Evolutionary conservation across 2,329 filamentous ascomycete species (phyloP), one percentile per base, ranked within the genome.

Genomic region (Fusarium odoratissimum): DNA sequence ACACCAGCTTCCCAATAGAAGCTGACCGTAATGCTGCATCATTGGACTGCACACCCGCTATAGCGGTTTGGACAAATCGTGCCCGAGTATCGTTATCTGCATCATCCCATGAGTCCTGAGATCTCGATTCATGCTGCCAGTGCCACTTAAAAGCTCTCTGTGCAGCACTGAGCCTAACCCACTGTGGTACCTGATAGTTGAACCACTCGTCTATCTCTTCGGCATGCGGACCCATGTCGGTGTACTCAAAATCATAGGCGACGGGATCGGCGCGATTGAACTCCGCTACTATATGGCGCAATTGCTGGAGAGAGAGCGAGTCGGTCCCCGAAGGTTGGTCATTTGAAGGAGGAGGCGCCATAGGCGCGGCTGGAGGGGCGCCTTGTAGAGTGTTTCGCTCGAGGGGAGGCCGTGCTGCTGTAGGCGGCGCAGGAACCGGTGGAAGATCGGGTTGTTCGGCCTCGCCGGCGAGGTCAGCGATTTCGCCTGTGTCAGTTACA

Each of bases 131-230:
- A 28, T 87, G 85, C 75, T 88, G 83, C 93, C 93, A 97, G 78
- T 91, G 89, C 79, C 90, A 89, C 72, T 95, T 90, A 78, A 97
- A 98, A 5, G 91, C 91, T 41, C 90, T 87, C 78, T 93, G 93
- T 25, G 93, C 91, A 59, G 91, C 89, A 59, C 93, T 88, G 54
- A 98, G 86, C 77, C 95, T 91, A 51, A 92, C 88, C 83, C 93
- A 93, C 80, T 98, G 95, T 82, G 93, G 93, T 70, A 94, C 91
- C 76, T 93, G 92, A 82, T 98, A 98, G 59, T 92, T 91, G 82
- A 99, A 99, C 96, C 96, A 99, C 83, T 99, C 96, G 80, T 98
- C 94, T 52, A 99, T 87, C 84, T 99, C 96, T 72, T 96, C 94
- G 23, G 93, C 90, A 76, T 97, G 92, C 1, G 90, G 85, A 28